Base-by-base conservation (phyloP, 768 basidiomycete genomes). In the Auricularia heimuer region DNA sequence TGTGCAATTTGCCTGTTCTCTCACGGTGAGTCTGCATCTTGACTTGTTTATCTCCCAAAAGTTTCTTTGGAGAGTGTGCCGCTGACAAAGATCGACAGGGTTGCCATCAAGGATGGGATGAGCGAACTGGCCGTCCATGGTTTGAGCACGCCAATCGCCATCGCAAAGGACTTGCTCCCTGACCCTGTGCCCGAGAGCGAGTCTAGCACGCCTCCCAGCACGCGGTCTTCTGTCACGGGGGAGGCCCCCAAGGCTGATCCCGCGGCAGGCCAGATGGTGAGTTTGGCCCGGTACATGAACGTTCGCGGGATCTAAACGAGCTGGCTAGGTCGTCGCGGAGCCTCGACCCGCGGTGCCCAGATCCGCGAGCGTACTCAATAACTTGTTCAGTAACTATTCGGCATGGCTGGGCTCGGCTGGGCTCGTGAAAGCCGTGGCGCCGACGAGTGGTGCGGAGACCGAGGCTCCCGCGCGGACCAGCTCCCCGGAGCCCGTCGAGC, bases 1-100 rank as follows among this genome's bases (percentile, higher is more conserved):
- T 85, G 64, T 77, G 79, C 63, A 85, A 82, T 76, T 85, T 88
- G 85, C 75, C 82, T 36, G 76, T 89, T 29, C 80, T 92, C 64
- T 83, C 85, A 54, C 81, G 89, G 90, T 90, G 69, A 67, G 82
- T 77, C 56, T 34, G 4, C 56, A 33, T 29, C 56, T 10, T 60
- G 34, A 24, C 51, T 54, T 14, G 35, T 14, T 42, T 42, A 42
- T 54, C 7, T 63, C 11, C 47, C 0, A 29, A 29, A 29, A 29
- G 29, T 29, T 29, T 29, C 29, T 29, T 51, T 14, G 11, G 29
- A 8, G 1, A n/a, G 0, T 14, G 16, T 24, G 56, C 8, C 33
- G 56, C 29, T 14, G 11, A 60, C 18, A 16, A 8, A 29, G 21
- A 34, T 60, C 56, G 56, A 33, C 21, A 60, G 56, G 34, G 56